Evolutionary conservation across 306 rosid genomes (phyloP), one percentile per base, ranked within the genome.

Genomic region (Sindora glabra): DNA sequence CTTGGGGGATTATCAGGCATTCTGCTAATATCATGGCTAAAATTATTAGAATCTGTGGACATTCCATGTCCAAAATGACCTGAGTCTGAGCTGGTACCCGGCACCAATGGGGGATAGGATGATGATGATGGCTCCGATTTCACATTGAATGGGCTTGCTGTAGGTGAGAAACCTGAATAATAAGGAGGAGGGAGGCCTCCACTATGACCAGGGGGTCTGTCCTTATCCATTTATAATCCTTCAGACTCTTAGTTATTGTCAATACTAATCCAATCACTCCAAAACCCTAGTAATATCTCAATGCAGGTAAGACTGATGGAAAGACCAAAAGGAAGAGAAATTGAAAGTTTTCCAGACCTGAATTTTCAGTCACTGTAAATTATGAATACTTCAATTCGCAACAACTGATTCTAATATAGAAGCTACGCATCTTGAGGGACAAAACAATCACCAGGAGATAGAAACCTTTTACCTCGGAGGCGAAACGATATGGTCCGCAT

Each of bases 1-100:
- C 89, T 73, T 5, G 84, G 95, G 0, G 97, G 97, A 71, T 81
- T 85, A 71, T 87, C 97, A 21, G 92, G 86, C 97, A 91, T 91
- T 73, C 81, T 62, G 78, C 91, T 91, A 66, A 91, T 83, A 76
- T 91, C 97, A 58, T 91, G 91, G 78, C 97, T 91, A 62, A 87
- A 91, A 9, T 59, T 80, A 90, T 75, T 67, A 46, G 81, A 75
- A 26, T 86, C 87, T 1, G 66, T 15, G 11, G 75, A 50, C 62
- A 74, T 62, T 34, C 80, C 89, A 64, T 73, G 85, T n/a, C 83
- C 86, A 65, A 77, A 86, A 51, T 69, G 85, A 60, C 71, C 71
- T 5, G 75, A 42, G 11, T 90, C 95, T 10, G 82, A 48, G 38
- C 74, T 71, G 16, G 68, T 64, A 68, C 79, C 86, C 0, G 90